Percentiles rank a stretch among this genome's conserved stretches.
These are phyloP conservation scores for Shiraia sp. DNA, from an alignment of 2,329 filamentous ascomycete genomes.

Conservation along the genomic window DNA sequence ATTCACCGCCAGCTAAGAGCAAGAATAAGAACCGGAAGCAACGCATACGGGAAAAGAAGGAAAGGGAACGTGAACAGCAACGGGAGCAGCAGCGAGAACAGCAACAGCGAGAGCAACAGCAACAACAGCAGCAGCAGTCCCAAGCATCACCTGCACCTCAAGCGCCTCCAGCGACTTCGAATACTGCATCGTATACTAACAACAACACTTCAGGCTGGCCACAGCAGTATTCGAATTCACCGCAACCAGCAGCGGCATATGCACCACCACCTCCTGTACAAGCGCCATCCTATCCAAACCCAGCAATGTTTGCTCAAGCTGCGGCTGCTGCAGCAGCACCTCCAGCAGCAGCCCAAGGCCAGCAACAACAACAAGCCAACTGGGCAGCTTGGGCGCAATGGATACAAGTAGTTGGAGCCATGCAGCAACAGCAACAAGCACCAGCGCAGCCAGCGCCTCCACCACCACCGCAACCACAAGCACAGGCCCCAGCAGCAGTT, in stretches of 20 bases:
- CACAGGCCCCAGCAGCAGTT: conserved; percentile 19
- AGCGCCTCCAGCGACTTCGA: conserved; percentile 21
- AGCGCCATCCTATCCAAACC: conserved; percentile 17
- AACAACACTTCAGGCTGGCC: conserved; percentile 26
- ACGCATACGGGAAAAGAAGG: conserved; percentile 32
- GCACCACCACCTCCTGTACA: conserved; percentile 19
- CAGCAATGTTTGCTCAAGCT: conserved; percentile 13
- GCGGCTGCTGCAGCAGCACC: conserved; percentile 2
- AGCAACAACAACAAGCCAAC: conserved; percentile 32
- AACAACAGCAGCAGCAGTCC: conserved; percentile 17
- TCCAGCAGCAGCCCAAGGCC: conserved; percentile 13
- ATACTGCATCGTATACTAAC: conserved; percentile 24
- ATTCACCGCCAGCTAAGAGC: conserved; percentile 19
- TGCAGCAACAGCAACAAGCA: conserved; percentile 26
- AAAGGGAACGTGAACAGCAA: conserved; percentile 22
- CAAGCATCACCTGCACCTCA: conserved; percentile 24
- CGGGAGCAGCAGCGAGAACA: conserved; percentile 12
- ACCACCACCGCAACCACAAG: conserved; percentile 18
- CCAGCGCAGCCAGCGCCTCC: conserved; percentile 21
- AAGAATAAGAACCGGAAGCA: conserved; percentile 39
- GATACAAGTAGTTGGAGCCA: conserved; percentile 29
- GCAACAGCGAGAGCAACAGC: conserved; percentile 21
- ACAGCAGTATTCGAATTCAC: conserved; percentile 17
- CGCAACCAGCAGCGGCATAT: conserved; percentile 22
- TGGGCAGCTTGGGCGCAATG: conserved; percentile 34